Evolutionary conservation across 1,284 basidiomycete genomes (phyloP), one percentile per base, ranked within the genome.

Genomic region (Moesziomyces aphidis): DNA sequence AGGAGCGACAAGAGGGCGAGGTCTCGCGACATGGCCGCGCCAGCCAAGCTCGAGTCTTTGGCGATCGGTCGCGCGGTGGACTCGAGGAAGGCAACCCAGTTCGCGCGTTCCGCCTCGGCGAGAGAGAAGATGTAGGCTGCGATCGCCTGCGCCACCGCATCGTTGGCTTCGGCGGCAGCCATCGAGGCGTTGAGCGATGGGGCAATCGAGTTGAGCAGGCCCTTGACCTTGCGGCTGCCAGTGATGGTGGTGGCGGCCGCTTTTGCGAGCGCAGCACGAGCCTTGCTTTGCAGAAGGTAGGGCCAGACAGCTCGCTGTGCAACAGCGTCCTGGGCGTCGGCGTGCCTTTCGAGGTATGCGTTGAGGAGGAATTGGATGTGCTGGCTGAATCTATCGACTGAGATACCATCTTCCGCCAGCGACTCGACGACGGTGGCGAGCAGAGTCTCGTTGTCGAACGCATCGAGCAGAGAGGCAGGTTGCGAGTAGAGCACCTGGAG

Each of bases 401-500:
- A 17, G 15, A 76, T 53, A 2, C 47, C 49, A 45, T 58, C 44
- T 19, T 65, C 60, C 4, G 59, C 50, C 4, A 77, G 55, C 0
- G 72, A 66, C 34, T 75, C 67, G 6, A 55, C 66, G 5, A 77
- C 48, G 26, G 68, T 58, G n/a, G 61, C 58, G 17, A 77, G 64
- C 10, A 77, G 57, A 1, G 55, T 61, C 10, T 43, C 31, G 19
- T 61, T 42, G 24, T 69, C 69, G 23, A 78, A 56, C 5, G 78
- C 77, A 6, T 72, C 59, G 24, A 76, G 67, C 31, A 74, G 26
- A 3, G 52, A 42, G 15, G 43, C 24, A 7, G 64, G 64, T 31
- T 74, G 50, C 21, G 63, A 61, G 55, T 81, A 81, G 44, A 83
- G 54, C 3, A 66, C 54, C 17, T 64, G 34, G 3, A 83, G 60